Percentiles rank a stretch among this genome's conserved stretches.
Evolutionary conservation across 2,329 filamentous ascomycete genomes (phyloP).

Genomic region (Aspergillus phoenicis): DNA sequence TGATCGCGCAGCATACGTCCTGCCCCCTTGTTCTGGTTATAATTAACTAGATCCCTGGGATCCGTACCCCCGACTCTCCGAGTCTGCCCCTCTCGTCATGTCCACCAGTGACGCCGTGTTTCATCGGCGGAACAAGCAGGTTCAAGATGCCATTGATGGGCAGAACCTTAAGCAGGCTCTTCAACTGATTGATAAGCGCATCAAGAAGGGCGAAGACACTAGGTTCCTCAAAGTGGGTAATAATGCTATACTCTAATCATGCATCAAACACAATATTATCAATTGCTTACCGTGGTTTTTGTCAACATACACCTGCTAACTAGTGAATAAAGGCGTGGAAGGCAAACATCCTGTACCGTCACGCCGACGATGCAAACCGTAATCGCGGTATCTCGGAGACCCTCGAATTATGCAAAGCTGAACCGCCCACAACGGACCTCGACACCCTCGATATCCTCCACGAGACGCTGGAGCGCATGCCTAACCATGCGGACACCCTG

Average conservation of each 20-base stretch:
- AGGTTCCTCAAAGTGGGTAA: conserved; percentile 43
- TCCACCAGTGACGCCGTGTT: conserved; percentile 44
- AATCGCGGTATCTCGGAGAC: conserved; percentile 48
- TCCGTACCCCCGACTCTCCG: not conserved
- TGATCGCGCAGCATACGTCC: conserved; percentile 26
- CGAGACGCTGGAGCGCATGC: conserved; percentile 41
- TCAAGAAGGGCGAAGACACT: conserved; percentile 57
- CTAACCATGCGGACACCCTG: conserved; percentile 37
- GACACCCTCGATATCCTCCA: conserved; percentile 49
- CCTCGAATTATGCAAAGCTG: conserved; percentile 45
- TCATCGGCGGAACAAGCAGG: conserved; percentile 51
- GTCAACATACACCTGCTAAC: conserved; percentile 14
- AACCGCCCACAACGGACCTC: conserved; percentile 48
- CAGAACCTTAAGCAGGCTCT: conserved; percentile 54
- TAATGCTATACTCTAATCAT: not conserved
- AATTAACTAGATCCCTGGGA: not conserved
- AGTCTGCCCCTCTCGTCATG: conserved; percentile 15
- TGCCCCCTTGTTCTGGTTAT: not conserved
- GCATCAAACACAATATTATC: not conserved
- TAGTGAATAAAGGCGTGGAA: conserved; percentile 42
- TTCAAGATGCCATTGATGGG: conserved; percentile 52
- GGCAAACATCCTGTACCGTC: conserved; percentile 44
- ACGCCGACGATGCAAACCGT: conserved; percentile 45
- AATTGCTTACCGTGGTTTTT: not conserved
- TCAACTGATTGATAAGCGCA: conserved; percentile 54